Conservation (phyloP, 2,329 filamentous ascomycete species). For the Teratosphaeria destructans region DNA sequence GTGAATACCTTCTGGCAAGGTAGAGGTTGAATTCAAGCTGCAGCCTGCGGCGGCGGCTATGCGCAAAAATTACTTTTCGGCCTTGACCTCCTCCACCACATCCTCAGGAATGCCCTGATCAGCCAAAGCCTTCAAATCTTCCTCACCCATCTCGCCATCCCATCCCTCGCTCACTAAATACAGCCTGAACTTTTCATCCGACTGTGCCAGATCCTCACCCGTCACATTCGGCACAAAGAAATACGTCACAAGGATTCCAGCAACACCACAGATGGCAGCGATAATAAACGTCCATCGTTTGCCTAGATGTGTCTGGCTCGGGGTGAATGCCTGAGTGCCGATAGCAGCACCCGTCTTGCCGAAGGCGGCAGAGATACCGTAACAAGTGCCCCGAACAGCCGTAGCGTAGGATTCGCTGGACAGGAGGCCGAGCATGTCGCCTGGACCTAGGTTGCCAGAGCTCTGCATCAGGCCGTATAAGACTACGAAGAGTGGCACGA, state of each 20-base stretch:
- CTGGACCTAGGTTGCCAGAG: constrained; percentile 41
- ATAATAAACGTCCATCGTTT: constrained; percentile 45
- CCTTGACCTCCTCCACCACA: background rate
- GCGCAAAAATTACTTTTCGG: background rate
- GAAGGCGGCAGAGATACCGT: constrained; percentile 41
- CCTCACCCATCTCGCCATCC: constrained; percentile 38
- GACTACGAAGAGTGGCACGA: constrained; percentile 42
- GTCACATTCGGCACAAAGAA: constrained; percentile 39
- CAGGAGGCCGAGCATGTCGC: constrained; percentile 42
- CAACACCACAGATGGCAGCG: constrained; percentile 41
- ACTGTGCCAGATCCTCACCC: constrained; percentile 34
- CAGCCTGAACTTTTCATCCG: constrained; percentile 36
- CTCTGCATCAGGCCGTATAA: constrained; percentile 44
- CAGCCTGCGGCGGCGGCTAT: background rate
- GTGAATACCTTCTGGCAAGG: too few species aligned
- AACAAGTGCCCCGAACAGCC: constrained; percentile 41
- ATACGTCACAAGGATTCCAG: constrained; percentile 38
- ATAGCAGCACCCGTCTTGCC: constrained; percentile 44
- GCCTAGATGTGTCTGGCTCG: constrained; percentile 36
- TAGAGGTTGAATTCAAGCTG: background rate
- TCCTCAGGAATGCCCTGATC: constrained; percentile 10
- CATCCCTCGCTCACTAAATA: constrained; percentile 38
- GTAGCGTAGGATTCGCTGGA: constrained; percentile 44
- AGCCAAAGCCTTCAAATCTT: constrained; percentile 27
- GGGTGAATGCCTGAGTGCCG: constrained; percentile 38